Percentiles rank a stretch among this genome's conserved stretches.
These are phyloP conservation scores for Phytophthora hybrid DNA, from an alignment of 352 stramenopile genomes.

Conservation along the genomic window DNA sequence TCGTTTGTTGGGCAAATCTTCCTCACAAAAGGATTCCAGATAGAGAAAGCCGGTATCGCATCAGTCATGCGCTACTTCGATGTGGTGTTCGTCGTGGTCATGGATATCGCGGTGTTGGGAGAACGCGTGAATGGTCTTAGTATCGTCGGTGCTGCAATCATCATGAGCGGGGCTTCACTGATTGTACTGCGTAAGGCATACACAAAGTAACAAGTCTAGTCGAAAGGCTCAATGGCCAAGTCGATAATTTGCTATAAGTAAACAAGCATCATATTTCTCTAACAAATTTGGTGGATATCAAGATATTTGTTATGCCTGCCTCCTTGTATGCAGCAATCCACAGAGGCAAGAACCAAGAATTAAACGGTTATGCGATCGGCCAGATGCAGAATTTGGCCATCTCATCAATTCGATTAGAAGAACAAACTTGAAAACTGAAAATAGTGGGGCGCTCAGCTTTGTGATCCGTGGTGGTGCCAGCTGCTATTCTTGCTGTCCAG, in stretches of 20 bases:
- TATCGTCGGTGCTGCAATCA: constrained; percentile 2
- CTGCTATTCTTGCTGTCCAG: constrained; percentile 21
- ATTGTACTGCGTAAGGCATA: background rate
- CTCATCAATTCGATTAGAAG: constrained; percentile 30
- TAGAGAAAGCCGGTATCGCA: constrained; percentile 3
- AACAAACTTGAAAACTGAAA: constrained; percentile 22
- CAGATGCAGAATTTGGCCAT: constrained; percentile 7
- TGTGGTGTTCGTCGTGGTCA: constrained; percentile 4
- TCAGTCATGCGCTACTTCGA: constrained; percentile 10
- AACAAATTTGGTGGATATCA: too few relatives aligned
- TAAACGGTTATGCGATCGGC: background rate
- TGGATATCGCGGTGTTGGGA: background rate
- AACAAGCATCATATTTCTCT: too few relatives aligned
- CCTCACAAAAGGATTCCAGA: constrained; percentile 7
- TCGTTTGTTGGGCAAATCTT: constrained; percentile 5
- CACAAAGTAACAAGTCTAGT: background rate
- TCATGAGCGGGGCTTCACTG: constrained; percentile 4
- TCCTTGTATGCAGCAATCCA: background rate
- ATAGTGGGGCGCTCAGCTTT: constrained; percentile 18
- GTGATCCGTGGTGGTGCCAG: background rate
- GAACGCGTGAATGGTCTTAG: background rate
- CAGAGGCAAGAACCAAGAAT: background rate
- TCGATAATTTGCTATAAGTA: too few relatives aligned
- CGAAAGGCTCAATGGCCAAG: background rate
- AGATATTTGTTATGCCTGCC: background rate